Percentiles rank a stretch among this genome's conserved stretches.
These are phyloP conservation scores for Serendipita vermifera DNA, from an alignment of 768 basidiomycete genomes.

Conservation along the genomic window DNA sequence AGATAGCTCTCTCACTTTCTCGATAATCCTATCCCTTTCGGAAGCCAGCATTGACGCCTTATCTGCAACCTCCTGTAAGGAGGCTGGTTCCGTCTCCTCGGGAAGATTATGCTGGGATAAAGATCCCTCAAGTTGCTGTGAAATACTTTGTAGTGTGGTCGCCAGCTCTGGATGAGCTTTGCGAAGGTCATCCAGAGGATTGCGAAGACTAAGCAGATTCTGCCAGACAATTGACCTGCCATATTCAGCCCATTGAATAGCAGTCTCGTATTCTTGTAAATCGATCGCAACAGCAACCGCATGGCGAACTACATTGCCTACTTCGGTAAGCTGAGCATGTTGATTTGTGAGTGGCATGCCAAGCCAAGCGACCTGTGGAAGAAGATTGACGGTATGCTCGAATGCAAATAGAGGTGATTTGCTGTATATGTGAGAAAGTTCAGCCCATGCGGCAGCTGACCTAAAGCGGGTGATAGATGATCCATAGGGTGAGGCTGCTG, in stretches of 20 bases:
- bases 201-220: background rate
- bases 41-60: background rate
- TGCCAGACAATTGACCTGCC: conserved; percentile 4
- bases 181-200: background rate
- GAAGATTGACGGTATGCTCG: background rate
- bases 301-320: background rate
- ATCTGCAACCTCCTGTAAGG: background rate
- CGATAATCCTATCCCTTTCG: background rate
- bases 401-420: background rate
- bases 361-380: background rate
- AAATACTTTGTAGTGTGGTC: background rate
- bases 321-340: background rate
- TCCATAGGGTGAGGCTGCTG: too few relatives aligned
- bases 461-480: too few relatives aligned
- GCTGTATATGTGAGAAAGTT: too few relatives aligned
- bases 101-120: background rate
- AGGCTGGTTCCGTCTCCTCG: background rate
- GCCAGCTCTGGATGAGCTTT: background rate
- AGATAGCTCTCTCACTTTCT: conserved; percentile 4
- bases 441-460: too few relatives aligned
- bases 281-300: conserved; percentile 9
- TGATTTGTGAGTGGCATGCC: background rate
- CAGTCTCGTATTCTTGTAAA: background rate
- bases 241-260: conserved; percentile 10
- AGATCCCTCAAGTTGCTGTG: background rate